Conservation (phyloP, 805 yeast genomes). For the Candida maesae region DNA sequence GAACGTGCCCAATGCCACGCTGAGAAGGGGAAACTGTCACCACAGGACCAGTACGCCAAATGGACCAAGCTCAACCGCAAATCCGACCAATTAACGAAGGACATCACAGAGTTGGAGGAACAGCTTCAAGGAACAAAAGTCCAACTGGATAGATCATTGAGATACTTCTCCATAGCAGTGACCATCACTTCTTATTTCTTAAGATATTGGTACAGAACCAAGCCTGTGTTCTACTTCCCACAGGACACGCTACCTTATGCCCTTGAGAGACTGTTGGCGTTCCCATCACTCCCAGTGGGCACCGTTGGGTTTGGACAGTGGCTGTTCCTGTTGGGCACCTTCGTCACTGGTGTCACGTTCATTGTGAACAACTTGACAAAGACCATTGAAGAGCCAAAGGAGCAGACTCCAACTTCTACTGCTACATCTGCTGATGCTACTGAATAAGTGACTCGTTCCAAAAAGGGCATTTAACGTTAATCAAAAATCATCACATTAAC, state of each 20-base stretch:
- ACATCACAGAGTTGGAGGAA: slow-evolving; percentile 9
- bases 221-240: slow-evolving; percentile 13
- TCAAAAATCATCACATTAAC: too few species aligned
- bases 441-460: neutral
- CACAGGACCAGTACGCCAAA: slow-evolving; percentile 91
- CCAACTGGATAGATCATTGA: slow-evolving; percentile 1
- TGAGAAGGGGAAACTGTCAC: slow-evolving; percentile 60
- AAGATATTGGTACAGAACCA: slow-evolving; percentile 18
- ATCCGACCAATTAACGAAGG: slow-evolving; percentile 9
- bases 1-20: slow-evolving; percentile 46
- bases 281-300: slow-evolving; percentile 58
- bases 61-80: slow-evolving; percentile 89
- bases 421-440: neutral
- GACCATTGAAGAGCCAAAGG: slow-evolving; percentile 7
- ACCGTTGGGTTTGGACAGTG: slow-evolving; percentile 57
- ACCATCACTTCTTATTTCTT: slow-evolving; percentile 4
- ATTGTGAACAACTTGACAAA: slow-evolving; percentile 10
- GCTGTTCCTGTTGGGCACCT: slow-evolving; percentile 39
- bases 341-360: slow-evolving; percentile 26
- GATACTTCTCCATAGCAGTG: neutral
- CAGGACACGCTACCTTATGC: slow-evolving; percentile 9
- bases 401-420: neutral
- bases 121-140: slow-evolving; percentile 2
- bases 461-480: too few species aligned
- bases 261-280: slow-evolving; percentile 7